Conservation (phyloP, 345 rosid species). For the Eucalyptus pauciflora region DNA sequence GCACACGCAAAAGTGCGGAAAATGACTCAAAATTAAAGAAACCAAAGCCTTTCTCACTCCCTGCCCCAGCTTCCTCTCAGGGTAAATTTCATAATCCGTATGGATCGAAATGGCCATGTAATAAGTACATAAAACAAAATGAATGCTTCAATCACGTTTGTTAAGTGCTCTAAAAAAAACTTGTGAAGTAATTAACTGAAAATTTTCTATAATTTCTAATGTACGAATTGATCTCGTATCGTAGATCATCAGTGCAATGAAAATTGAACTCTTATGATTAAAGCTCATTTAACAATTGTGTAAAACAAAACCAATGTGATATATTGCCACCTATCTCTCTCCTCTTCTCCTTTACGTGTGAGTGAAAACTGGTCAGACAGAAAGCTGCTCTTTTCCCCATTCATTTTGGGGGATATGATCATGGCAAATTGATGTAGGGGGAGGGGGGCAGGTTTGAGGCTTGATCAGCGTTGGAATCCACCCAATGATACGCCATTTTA, state of each 20-base stretch:
- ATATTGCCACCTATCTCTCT: neutral
- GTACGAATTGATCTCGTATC: accelerated
- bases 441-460: neutral
- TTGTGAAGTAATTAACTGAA: neutral
- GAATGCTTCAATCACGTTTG: neutral
- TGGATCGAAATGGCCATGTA: too few relatives aligned
- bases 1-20: neutral
- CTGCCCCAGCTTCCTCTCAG: neutral
- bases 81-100: neutral
- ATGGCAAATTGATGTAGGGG: neutral
- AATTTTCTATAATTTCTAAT: neutral
- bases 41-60: neutral
- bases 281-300: neutral
- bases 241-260: neutral
- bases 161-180: neutral
- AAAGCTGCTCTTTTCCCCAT: neutral
- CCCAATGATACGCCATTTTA: neutral
- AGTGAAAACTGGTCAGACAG: neutral
- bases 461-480: neutral
- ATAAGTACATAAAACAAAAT: neutral
- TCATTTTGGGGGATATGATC: neutral
- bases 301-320: neutral
- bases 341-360: neutral
- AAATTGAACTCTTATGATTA: neutral
- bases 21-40: neutral